Evolutionary conservation across 345 rosid species (phyloP), one percentile per base, ranked within the genome.

Genomic region (Sisymbrium altissimum): DNA sequence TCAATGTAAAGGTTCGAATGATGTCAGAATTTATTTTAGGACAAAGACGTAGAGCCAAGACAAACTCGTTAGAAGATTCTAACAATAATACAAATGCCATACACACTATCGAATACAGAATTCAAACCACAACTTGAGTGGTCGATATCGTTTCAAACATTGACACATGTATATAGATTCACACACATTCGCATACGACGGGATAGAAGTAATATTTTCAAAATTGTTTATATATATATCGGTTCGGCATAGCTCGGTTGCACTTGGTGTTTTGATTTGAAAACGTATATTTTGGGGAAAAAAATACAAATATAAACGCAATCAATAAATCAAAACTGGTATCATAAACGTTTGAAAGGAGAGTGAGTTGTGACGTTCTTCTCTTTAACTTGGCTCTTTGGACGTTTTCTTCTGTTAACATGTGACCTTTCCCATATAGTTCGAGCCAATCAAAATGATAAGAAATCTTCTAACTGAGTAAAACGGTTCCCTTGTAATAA

Each of bases 391-490:
- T 74, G 78, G n/a, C 72, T 66, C 66, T 46, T 66, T 35, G 18
- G 63, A 18, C 46, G 29, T n/a, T 23, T 44, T 48, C 43, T 35
- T 30, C 63, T 68, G 63, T 59, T 67, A 40, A 60, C 56, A 58
- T 32, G 68, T 52, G 74, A 41, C 79, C 48, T 50, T 68, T 68
- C 63, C 62, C 73, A 18, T 50, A 41, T 12, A 30, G 68, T 59
- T 68, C 73, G 64, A 66, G 78, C 60, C 72, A 56, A 73, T 49
- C 52, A 56, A 27, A 45, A 73, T 39, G 11, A 62, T 1, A 12
- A 1, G 43, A 23, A 56, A 45, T 45, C 23, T 36, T 38, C 6
- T n/a, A n/a, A n/a, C n/a, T n/a, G 39, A 40, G 3, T 33, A 2
- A 14, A 71, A 72, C 62, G 40, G 33, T 70, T 52, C 27, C 41